Evolutionary conservation across 176 grass and related monocot genomes (phyloP).

Genomic region (Aegilops sharonensis): DNA sequence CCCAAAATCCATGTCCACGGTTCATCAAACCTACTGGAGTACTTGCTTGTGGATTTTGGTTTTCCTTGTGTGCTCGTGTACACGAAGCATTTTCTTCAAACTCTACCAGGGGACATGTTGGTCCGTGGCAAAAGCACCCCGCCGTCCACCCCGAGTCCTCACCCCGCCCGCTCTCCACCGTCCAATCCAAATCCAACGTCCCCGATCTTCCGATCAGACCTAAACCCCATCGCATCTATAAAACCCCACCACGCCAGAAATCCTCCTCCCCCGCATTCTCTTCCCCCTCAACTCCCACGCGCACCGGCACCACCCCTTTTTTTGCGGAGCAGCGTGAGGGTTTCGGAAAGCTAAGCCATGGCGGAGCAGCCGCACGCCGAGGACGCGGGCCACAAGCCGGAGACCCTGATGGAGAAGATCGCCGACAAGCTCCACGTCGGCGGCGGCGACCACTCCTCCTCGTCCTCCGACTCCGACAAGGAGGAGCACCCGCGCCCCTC

Average conservation of each 20-base stretch:
- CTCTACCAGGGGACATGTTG: neutral
- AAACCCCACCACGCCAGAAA: conserved; percentile 5
- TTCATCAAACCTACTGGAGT: too few relatives aligned
- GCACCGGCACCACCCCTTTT: neutral
- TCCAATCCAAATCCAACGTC: conserved; percentile 47
- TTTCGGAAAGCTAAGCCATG: conserved; percentile 34
- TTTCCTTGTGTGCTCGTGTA: neutral
- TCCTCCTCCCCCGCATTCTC: conserved; percentile 1
- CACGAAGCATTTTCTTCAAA: neutral
- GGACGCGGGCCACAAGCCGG: conserved; percentile 49
- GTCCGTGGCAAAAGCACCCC: conserved; percentile 22
- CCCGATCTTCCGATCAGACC: conserved; percentile 7
- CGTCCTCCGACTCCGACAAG: conserved; percentile 53
- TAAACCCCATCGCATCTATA: conserved; percentile 34
- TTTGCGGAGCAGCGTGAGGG: conserved; percentile 20
- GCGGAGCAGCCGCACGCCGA: conserved; percentile 65
- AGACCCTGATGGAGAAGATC: conserved; percentile 68
- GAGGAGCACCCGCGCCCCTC: conserved; percentile 48
- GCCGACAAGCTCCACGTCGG: conserved; percentile 66
- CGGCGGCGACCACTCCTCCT: conserved; percentile 16
- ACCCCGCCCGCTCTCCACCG: neutral
- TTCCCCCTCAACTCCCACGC: neutral
- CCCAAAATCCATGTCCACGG: too few relatives aligned
- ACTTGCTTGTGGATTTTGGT: too few relatives aligned
- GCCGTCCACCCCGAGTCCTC: neutral